phyloP scores from a whole-genome alignment of 805 yeast genomes.

The Spathaspora passalidarum region DNA sequence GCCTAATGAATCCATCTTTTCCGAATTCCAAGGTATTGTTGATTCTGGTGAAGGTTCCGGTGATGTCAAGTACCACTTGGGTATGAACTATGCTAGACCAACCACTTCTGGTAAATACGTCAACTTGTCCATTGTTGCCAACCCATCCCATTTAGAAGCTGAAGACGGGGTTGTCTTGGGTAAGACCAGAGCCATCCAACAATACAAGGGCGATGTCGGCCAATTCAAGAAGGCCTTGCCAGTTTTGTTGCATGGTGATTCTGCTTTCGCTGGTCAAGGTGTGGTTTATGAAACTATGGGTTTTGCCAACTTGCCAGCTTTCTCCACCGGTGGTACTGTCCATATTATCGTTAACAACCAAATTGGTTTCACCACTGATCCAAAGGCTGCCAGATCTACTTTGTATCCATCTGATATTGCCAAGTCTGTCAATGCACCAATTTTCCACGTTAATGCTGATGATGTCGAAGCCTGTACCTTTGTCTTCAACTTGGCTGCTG shows the following conservation, averaged over 20 bases:
- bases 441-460: slow-evolving; percentile 98
- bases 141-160: slow-evolving; percentile 98
- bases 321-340: slow-evolving; percentile 97
- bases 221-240: slow-evolving; percentile 84
- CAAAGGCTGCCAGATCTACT: slow-evolving; percentile 95
- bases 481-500: slow-evolving; percentile 94
- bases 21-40: slow-evolving; percentile 91
- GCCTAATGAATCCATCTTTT: slow-evolving; percentile 96
- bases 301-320: slow-evolving; percentile 86
- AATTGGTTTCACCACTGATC: slow-evolving; percentile 99
- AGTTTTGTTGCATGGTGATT: slow-evolving; percentile 96
- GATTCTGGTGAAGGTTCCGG: slow-evolving; percentile 96
- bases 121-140: slow-evolving; percentile 93
- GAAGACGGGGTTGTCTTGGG: slow-evolving; percentile 99
- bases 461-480: slow-evolving; percentile 92
- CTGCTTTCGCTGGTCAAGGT: slow-evolving; percentile 99
- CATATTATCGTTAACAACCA: slow-evolving; percentile 97
- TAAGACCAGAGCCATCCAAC: slow-evolving; percentile 94
- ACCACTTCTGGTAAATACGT: slow-evolving; percentile 97
- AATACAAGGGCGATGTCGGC: slow-evolving; percentile 83
- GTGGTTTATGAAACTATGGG: slow-evolving; percentile 99
- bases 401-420: slow-evolving; percentile 98
- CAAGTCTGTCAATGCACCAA: slow-evolving; percentile 94
- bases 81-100: slow-evolving; percentile 99
- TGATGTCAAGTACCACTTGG: slow-evolving; percentile 98